Evolutionary conservation across 176 grass and related monocot species (phyloP).

Genomic region (Neostapfia colusana): DNA sequence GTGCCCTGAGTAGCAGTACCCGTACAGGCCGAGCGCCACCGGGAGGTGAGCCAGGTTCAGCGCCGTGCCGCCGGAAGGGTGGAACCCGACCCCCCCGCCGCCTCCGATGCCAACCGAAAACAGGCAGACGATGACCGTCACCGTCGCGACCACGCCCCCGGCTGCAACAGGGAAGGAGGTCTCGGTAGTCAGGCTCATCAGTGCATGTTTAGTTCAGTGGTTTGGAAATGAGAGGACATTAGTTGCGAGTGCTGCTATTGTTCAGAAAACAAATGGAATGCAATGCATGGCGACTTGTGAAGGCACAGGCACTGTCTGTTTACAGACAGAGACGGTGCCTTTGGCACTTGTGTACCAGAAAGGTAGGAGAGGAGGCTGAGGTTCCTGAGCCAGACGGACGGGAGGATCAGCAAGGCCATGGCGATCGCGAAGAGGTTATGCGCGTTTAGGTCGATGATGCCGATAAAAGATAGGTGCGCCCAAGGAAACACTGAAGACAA

Average conservation of each 20-base stretch:
- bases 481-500: conserved; percentile 64
- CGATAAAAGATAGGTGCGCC: conserved; percentile 45
- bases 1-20: conserved; percentile 82
- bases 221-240: not conserved
- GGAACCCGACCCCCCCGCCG: conserved; percentile 64
- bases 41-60: conserved; percentile 58
- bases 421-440: conserved; percentile 62
- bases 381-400: conserved; percentile 79
- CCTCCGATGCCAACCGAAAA: conserved; percentile 67
- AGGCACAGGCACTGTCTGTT: too few species aligned
- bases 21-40: conserved; percentile 69
- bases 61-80: conserved; percentile 47
- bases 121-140: conserved; percentile 58
- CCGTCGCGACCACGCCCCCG: conserved; percentile 59
- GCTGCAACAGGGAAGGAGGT: conserved; percentile 19
- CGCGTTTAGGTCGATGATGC: conserved; percentile 43
- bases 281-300: too few species aligned
- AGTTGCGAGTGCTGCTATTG: not conserved
- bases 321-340: too few species aligned
- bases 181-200: too few species aligned
- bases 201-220: too few species aligned
- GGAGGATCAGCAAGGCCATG: conserved; percentile 63
- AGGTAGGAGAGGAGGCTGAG: conserved; percentile 73
- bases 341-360: conserved; percentile 48
- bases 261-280: not conserved